Evolutionary conservation across 1,284 basidiomycete species (phyloP).

Genomic region (Volvariella surrecta): DNA sequence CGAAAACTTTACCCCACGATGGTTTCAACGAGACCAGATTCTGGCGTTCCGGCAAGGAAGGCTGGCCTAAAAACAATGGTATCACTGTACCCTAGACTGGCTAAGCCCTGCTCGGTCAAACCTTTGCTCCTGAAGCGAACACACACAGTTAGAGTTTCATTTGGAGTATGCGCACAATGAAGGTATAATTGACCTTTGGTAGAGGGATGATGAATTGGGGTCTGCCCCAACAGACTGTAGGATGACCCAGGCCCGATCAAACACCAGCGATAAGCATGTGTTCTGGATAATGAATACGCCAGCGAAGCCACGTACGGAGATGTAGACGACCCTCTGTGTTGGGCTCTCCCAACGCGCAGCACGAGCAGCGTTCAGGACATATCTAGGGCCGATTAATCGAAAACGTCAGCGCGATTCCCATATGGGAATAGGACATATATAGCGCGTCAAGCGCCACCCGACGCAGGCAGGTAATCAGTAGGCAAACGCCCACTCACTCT

Average conservation of each 20-base stretch:
- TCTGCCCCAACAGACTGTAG: slow-evolving; percentile 39
- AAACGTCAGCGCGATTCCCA: background rate
- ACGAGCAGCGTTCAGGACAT: slow-evolving; percentile 62
- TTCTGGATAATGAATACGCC: background rate
- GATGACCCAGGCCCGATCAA: background rate
- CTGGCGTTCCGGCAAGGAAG: slow-evolving; percentile 33
- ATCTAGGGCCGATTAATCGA: slow-evolving; percentile 31
- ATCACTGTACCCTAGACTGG: slow-evolving; percentile 56
- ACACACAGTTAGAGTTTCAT: background rate
- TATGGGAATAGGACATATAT: too few species aligned
- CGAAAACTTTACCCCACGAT: slow-evolving; percentile 29
- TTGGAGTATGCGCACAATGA: background rate
- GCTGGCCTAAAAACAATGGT: slow-evolving; percentile 63
- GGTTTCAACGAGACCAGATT: slow-evolving; percentile 31
- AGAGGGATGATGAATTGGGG: slow-evolving; percentile 41
- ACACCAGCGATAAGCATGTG: background rate
- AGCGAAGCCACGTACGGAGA: slow-evolving; percentile 40
- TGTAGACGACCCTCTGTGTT: slow-evolving; percentile 56
- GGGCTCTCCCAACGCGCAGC: slow-evolving; percentile 39
- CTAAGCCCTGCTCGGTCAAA: slow-evolving; percentile 61
- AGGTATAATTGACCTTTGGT: slow-evolving; percentile 28
- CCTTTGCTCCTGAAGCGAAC: slow-evolving; percentile 52
- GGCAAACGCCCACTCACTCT: slow-evolving; percentile 38
- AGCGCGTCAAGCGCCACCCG: too few species aligned
- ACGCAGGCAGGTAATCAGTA: background rate